Conservation (phyloP, 257 asterid genomes). For the Gardenia jasminoides region DNA sequence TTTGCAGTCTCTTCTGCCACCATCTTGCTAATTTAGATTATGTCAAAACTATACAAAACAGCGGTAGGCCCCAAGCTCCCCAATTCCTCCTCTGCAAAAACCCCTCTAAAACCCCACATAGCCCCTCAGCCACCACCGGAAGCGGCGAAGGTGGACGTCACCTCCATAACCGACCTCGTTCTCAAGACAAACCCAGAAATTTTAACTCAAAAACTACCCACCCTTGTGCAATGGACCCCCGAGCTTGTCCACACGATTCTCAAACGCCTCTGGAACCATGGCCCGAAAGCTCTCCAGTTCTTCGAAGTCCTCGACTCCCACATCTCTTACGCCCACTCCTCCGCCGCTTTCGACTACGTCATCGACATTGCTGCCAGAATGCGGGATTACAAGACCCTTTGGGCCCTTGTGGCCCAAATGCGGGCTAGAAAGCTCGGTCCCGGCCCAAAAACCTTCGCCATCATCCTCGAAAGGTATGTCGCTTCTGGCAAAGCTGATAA, state of each 20-base stretch:
- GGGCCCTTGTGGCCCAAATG: constrained; percentile 70
- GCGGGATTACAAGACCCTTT: constrained; percentile 63
- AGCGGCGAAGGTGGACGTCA: constrained; percentile 33
- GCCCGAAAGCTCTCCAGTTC: constrained; percentile 91
- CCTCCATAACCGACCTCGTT: constrained; percentile 42
- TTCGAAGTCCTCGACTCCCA: constrained; percentile 64
- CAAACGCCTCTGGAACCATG: constrained; percentile 94
- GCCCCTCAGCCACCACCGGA: constrained; percentile 14
- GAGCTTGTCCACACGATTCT: constrained; percentile 58
- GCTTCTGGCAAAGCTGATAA: constrained; percentile 85
- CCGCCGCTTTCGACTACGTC: constrained; percentile 62
- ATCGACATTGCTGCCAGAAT: constrained; percentile 78
- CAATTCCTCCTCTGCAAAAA: constrained; percentile 14
- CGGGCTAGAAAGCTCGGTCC: constrained; percentile 65
- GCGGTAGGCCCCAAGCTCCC: background rate
- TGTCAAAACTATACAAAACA: background rate
- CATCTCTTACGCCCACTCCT: constrained; percentile 58
- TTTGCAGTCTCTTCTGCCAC: background rate
- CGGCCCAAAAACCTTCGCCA: constrained; percentile 69
- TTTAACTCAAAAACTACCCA: constrained; percentile 37
- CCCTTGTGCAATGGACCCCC: constrained; percentile 56
- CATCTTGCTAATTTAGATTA: too few relatives aligned
- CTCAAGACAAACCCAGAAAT: constrained; percentile 44
- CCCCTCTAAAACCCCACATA: constrained; percentile 6
- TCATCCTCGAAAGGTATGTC: constrained; percentile 73